These are phyloP conservation scores for Elsinoe batatas DNA, from an alignment of 2,329 filamentous ascomycete genomes.

Conservation along the genomic window DNA sequence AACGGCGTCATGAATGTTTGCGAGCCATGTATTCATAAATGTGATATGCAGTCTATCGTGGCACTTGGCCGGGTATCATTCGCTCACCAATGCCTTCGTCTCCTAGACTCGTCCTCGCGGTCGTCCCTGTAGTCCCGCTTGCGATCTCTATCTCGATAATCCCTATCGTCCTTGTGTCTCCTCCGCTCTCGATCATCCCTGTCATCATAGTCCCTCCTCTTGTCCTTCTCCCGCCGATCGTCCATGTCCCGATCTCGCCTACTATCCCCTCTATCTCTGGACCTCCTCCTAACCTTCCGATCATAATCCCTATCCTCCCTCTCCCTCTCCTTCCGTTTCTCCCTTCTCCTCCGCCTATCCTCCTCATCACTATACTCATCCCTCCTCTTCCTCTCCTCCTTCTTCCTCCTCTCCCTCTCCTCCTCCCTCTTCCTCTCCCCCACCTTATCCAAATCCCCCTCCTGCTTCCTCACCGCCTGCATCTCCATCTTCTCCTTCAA, in stretches of 20 bases:
- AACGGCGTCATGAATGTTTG: neutral
- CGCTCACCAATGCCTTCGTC: neutral
- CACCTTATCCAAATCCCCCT: neutral
- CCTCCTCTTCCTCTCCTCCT: slow-evolving; percentile 9
- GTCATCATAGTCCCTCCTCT: slow-evolving; percentile 5
- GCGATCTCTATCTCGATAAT: neutral
- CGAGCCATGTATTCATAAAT: too few relatives aligned
- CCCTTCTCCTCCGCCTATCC: neutral
- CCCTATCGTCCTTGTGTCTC: neutral
- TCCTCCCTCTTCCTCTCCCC: slow-evolving; percentile 3
- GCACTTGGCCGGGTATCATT: slow-evolving; percentile 9
- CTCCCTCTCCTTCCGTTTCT: slow-evolving; percentile 2
- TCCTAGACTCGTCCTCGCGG: slow-evolving; percentile 1
- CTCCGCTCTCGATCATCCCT: slow-evolving; percentile 8
- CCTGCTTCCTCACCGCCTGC: slow-evolving; percentile 12
- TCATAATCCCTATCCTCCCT: neutral
- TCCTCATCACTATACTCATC: slow-evolving; percentile 10
- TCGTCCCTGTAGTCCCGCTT: slow-evolving; percentile 3
- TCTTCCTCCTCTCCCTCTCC: neutral
- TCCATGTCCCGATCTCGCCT: slow-evolving; percentile 7
- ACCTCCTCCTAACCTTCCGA: slow-evolving; percentile 5
- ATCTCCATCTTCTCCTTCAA: slow-evolving; percentile 31
- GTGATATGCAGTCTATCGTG: too few relatives aligned
- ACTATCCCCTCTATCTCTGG: slow-evolving; percentile 9
- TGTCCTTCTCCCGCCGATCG: slow-evolving; percentile 2